A percentile compares a stretch with the other conserved stretches of the same genome.
Evolutionary conservation across 257 asterid species (phyloP).

Genomic region (Nicotiana obtusifolia): DNA sequence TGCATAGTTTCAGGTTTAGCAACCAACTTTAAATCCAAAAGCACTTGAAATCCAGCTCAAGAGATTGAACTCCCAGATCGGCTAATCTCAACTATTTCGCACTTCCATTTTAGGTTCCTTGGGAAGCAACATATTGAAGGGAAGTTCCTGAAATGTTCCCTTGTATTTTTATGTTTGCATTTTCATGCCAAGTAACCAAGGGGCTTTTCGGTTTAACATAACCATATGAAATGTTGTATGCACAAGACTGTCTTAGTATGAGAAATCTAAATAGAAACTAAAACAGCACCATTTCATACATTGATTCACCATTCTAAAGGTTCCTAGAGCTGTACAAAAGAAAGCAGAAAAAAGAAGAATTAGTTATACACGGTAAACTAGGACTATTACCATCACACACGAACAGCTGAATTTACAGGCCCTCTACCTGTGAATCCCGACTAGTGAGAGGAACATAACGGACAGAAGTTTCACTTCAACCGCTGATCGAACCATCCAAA

Average conservation of each 20-base stretch:
- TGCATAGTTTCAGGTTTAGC: too few relatives aligned
- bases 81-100: too few relatives aligned
- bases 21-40: too few relatives aligned
- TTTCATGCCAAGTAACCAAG: too few relatives aligned
- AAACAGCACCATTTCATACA: not conserved
- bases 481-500: constrained; percentile 47
- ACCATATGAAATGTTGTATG: too few relatives aligned
- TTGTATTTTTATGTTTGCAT: too few relatives aligned
- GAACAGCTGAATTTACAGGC: constrained; percentile 14
- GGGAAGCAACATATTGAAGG: too few relatives aligned
- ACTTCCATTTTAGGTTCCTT: too few relatives aligned
- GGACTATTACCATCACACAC: not conserved
- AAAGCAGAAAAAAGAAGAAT: not conserved
- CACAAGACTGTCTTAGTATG: not conserved
- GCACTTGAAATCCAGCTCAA: too few relatives aligned
- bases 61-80: too few relatives aligned
- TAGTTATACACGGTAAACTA: not conserved
- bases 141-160: too few relatives aligned
- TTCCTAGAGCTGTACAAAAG: not conserved
- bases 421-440: constrained; percentile 71
- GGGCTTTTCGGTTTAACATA: too few relatives aligned
- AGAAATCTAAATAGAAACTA: not conserved
- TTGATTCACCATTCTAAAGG: not conserved
- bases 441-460: constrained; percentile 88
- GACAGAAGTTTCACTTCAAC: constrained; percentile 63